Evolutionary conservation across 768 basidiomycete species (phyloP).

Genomic region (Rhizopogon vinicolor): DNA sequence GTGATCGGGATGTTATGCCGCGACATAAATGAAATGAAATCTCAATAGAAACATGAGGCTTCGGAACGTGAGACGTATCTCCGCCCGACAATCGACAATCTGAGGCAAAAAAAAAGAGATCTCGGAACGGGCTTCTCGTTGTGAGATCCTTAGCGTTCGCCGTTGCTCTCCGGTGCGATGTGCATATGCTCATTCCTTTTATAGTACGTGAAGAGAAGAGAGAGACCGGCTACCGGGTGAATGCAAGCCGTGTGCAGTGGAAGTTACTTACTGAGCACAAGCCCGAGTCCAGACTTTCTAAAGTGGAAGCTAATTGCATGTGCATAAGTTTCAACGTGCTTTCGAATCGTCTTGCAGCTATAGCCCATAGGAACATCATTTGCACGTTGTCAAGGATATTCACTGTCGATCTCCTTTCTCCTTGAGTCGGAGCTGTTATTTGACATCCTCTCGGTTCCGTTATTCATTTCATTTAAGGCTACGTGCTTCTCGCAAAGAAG

Average conservation of each 20-base stretch:
- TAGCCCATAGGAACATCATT: too few species aligned
- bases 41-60: constrained; percentile 58
- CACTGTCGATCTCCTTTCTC: constrained; percentile 87
- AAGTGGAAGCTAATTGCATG: too few species aligned
- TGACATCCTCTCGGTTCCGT: constrained; percentile 79
- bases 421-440: constrained; percentile 89
- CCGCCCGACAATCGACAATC: constrained; percentile 36
- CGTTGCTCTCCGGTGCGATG: constrained; percentile 3
- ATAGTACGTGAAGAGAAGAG: constrained; percentile 39
- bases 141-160: constrained; percentile 33
- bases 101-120: constrained; percentile 34
- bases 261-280: too few species aligned
- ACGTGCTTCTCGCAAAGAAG: constrained; percentile 57
- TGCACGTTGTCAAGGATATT: constrained; percentile 73
- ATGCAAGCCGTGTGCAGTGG: constrained; percentile 19
- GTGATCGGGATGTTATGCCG: constrained; percentile 18
- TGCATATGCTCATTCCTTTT: constrained; percentile 6
- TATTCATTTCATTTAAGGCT: constrained; percentile 75
- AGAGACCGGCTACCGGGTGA: constrained; percentile 36
- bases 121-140: constrained; percentile 37
- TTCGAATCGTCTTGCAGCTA: too few species aligned
- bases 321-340: too few species aligned
- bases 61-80: constrained; percentile 58
- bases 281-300: too few species aligned
- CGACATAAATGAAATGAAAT: constrained; percentile 16